A percentile compares a stretch with the other conserved stretches of the same genome.
Conservation (phyloP, 1,139 yeast genomes). For the Yamadazyma diospyri region DNA sequence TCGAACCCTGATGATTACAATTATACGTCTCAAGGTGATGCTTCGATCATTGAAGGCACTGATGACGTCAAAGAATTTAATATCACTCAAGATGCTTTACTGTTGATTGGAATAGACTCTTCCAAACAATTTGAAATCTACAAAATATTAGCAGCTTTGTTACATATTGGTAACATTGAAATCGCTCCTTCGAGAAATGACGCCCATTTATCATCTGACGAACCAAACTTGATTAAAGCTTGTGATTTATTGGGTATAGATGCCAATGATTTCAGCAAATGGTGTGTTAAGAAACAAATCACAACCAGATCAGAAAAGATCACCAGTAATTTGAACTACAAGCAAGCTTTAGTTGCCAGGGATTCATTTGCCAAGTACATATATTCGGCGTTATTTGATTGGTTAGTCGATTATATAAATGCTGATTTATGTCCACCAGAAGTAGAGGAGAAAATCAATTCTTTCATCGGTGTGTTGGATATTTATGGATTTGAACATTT, state of each 20-base stretch:
- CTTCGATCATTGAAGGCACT: constrained; percentile 66
- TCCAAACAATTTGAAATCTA: constrained; percentile 67
- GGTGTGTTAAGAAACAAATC: constrained; percentile 93
- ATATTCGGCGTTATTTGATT: constrained; percentile 88
- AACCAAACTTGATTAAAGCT: constrained; percentile 79
- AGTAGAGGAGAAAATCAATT: constrained; percentile 52
- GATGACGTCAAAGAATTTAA: constrained; percentile 79
- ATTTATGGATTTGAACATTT: constrained; percentile 97
- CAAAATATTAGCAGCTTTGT: constrained; percentile 78
- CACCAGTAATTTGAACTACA: constrained; percentile 74
- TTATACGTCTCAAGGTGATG: constrained; percentile 91
- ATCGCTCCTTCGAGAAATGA: constrained; percentile 84
- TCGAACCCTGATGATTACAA: constrained; percentile 64
- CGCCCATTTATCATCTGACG: constrained; percentile 80
- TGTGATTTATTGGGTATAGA: constrained; percentile 85
- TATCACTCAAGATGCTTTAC: constrained; percentile 71
- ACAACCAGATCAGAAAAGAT: constrained; percentile 92
- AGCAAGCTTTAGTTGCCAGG: constrained; percentile 87
- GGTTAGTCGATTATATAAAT: constrained; percentile 88
- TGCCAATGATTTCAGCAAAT: constrained; percentile 70
- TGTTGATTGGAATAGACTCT: constrained; percentile 68
- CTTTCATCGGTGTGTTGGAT: constrained; percentile 95
- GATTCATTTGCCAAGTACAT: constrained; percentile 96
- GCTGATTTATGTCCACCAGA: constrained; percentile 76
- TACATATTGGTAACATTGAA: constrained; percentile 91